phyloP scores from a whole-genome alignment of 768 basidiomycete genomes.

The Polyporus arcularius region DNA sequence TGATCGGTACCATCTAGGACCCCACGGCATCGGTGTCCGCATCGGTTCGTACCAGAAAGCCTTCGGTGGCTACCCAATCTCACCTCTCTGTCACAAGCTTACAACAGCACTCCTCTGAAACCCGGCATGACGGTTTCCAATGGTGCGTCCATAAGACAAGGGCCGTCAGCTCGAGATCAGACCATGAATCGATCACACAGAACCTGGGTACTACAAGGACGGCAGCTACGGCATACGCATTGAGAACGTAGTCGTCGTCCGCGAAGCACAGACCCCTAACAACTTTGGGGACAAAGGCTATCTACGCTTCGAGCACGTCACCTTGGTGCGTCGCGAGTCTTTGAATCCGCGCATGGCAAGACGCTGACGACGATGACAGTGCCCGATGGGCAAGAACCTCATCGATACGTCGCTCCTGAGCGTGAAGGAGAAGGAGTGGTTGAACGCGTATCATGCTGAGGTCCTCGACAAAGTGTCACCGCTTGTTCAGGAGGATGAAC shows the following conservation, averaged over 20 bases:
- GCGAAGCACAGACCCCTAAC: constrained; percentile 64
- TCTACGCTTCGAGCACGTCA: constrained; percentile 83
- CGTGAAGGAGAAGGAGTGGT: constrained; percentile 73
- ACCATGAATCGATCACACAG: constrained; percentile 34
- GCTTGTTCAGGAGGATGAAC: constrained; percentile 59
- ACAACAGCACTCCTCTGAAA: constrained; percentile 73
- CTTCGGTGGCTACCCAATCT: constrained; percentile 3
- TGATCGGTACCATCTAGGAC: constrained; percentile 37
- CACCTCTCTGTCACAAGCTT: constrained; percentile 38
- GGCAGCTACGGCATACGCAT: constrained; percentile 91
- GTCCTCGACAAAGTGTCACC: constrained; percentile 73
- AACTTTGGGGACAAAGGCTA: constrained; percentile 85
- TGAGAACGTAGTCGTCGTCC: constrained; percentile 85
- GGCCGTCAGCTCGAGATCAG: not conserved
- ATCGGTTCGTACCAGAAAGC: constrained; percentile 33
- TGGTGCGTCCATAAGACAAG: constrained; percentile 35
- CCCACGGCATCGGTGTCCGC: constrained; percentile 63
- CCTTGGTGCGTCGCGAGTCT: constrained; percentile 56
- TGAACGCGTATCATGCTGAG: constrained; percentile 83
- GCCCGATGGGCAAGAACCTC: constrained; percentile 86
- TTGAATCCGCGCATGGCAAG: constrained; percentile 25
- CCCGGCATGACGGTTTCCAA: constrained; percentile 91
- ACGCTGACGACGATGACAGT: constrained; percentile 38
- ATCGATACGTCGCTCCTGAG: constrained; percentile 65
- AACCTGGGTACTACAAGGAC: constrained; percentile 92